phyloP scores from a whole-genome alignment of 345 rosid species.

The Mangifera indica region DNA sequence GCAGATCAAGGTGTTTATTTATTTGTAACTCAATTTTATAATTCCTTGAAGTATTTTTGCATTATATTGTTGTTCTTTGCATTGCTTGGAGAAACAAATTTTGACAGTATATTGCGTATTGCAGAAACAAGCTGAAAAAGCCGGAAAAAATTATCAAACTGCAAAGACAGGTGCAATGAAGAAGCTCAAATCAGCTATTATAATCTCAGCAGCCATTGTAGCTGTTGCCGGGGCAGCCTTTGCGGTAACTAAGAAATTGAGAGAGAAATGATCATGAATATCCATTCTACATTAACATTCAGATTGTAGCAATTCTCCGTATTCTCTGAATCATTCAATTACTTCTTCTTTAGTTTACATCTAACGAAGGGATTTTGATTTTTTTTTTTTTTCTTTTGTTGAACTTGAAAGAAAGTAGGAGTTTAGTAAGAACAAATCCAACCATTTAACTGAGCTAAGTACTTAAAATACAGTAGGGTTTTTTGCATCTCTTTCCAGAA shows the following conservation, averaged over 20 bases:
- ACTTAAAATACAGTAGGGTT: constrained; percentile 32
- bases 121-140: constrained; percentile 24
- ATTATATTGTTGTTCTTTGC: too few relatives aligned
- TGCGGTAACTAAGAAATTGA: constrained; percentile 46
- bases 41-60: too few relatives aligned
- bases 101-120: not conserved
- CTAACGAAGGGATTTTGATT: too few relatives aligned
- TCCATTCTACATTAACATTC: too few relatives aligned
- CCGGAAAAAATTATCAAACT: constrained; percentile 21
- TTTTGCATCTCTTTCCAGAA: constrained; percentile 40
- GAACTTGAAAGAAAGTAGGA: too few relatives aligned
- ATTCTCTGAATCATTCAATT: too few relatives aligned
- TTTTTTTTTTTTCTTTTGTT: too few relatives aligned
- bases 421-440: too few relatives aligned
- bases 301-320: too few relatives aligned
- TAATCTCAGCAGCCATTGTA: constrained; percentile 43
- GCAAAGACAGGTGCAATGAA: constrained; percentile 33
- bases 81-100: too few relatives aligned
- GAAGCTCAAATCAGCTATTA: constrained; percentile 41
- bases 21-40: not conserved
- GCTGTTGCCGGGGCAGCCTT: constrained; percentile 49
- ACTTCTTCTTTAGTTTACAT: too few relatives aligned
- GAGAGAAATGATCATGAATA: constrained; percentile 37
- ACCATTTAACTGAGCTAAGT: constrained; percentile 30
- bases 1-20: constrained; percentile 23